Evolutionary conservation across 2,329 filamentous ascomycete genomes (phyloP).

Genomic region (Oidium heveae): DNA sequence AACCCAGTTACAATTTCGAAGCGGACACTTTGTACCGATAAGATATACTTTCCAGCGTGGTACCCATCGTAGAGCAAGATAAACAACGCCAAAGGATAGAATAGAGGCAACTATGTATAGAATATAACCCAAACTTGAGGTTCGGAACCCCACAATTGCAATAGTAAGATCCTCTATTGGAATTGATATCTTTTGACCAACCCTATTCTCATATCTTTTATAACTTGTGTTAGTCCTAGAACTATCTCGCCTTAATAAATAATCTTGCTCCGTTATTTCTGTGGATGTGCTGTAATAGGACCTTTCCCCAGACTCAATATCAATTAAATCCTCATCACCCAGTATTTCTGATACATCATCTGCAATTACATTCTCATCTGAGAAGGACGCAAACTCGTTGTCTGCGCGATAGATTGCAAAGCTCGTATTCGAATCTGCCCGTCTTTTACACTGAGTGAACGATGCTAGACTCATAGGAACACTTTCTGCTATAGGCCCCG

Average conservation of each 20-base stretch:
- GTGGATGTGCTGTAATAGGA: constrained; percentile 35
- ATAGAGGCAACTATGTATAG: constrained; percentile 48
- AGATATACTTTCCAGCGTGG: constrained; percentile 65
- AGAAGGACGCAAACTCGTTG: constrained; percentile 19
- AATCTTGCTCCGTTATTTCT: constrained; percentile 28
- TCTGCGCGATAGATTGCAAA: constrained; percentile 69
- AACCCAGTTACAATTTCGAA: constrained; percentile 67
- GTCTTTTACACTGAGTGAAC: constrained; percentile 59
- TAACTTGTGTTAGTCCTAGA: constrained; percentile 40
- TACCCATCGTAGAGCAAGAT: constrained; percentile 70
- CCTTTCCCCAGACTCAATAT: constrained; percentile 14
- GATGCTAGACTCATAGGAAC: constrained; percentile 85
- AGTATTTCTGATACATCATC: constrained; percentile 17
- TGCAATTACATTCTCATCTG: constrained; percentile 16
- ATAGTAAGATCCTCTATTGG: constrained; percentile 83
- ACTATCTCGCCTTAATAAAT: constrained; percentile 49
- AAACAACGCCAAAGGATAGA: constrained; percentile 50
- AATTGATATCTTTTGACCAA: constrained; percentile 82
- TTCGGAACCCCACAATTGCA: constrained; percentile 75
- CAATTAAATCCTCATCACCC: constrained; percentile 12
- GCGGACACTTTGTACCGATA: constrained; percentile 39
- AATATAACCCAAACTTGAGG: constrained; percentile 41
- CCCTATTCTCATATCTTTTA: constrained; percentile 31
- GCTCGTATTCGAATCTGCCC: constrained; percentile 65
- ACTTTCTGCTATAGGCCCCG: constrained; percentile 82